Evolutionary conservation across 176 grass and related monocot species (phyloP), one percentile per base, ranked within the genome.

Genomic region (Rhynchospora breviuscula): DNA sequence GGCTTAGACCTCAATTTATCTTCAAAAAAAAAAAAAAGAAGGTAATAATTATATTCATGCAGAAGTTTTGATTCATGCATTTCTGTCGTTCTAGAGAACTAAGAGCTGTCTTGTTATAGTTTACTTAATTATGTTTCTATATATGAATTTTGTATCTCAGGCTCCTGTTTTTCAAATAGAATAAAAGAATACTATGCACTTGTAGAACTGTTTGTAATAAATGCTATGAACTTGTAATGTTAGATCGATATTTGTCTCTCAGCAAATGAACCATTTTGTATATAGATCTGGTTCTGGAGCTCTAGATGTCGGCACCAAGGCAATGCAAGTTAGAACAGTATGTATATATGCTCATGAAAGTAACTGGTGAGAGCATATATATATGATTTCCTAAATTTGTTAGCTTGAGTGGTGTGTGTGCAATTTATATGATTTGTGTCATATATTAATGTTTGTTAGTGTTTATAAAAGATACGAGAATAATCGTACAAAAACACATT

Each of bases 201-300:
- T 1, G 26, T 29, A 29, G 26, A 44, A 10, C 54, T 81, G 33
- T 81, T 61, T 51, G 48, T 46, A 6, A 19, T 74, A 17, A 6
- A 19, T 74, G 9, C 15, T 48, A 62, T 25, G 17, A 1, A 31
- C 25, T 70, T 3, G 15, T 71, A 52, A 19, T 12, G 7, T 51
- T 82, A 25, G 5, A 51, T 46, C 17, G 0, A 29, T 40, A 40
- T 40, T 51, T 51, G 7, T 51, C 46, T 51, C 46, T 13, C 19
- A 67, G 46, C 21, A n/a, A 35, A 29, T 68, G 21, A 66, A 12
- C 58, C 73, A 63, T 1, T 1, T 35, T 90, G 81, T 87, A n/a
- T n/a, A n/a, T n/a, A 99, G 97, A 99, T 86, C 61, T 99, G 87
- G 97, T 99, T 60, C 88, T 99, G 78, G 97, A 96, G 90, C 85